Evolutionary conservation across 352 stramenopile species (phyloP), one percentile per base, ranked within the genome.

Genomic region (Pythium sukuiense): DNA sequence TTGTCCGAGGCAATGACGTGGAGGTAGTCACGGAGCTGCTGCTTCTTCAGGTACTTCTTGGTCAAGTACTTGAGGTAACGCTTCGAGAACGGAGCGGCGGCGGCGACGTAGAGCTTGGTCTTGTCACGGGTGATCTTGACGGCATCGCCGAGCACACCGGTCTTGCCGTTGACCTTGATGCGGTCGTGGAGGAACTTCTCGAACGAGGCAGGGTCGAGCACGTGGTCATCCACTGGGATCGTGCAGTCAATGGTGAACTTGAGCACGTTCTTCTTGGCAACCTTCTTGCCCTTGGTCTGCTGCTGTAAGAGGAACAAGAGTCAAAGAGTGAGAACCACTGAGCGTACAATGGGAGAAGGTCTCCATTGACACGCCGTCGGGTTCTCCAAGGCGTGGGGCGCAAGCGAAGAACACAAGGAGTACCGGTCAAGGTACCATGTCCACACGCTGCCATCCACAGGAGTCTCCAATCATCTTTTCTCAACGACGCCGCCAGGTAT

Each of bases 1-100:
- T 99, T 99, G 78, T 97, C 96, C 66, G 89, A 95, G 45, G 97
- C 97, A 85, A 99, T 98, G 37, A 99, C 97, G 81, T 98, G 97
- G 55, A 99, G 81, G 85, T 99, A 99, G 91, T 99, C 97, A 77
- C 97, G 96, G 60, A 99, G 85, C 81, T 99, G 96, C 79, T 99
- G 97, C 92, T 99, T 99, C 93, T 99, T 99, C 73, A 99, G 85
- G 94, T 99, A 99, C 89, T 99, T 99, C 95, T 99, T 99, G 65
- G 97, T 98, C 27, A 99, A 77, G 87, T 99, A 99, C 89, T 99
- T 99, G 66, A 96, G 85, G 82, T 97, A 97, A 72, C 98, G 93
- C 91, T 99, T 99, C 58, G 95, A 98, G 81, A 99, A 99, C 35
- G 92, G 89, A 24, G 97, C 82, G 33, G 98, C 82, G 8, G 94